phyloP scores from a whole-genome alignment of 2,329 filamentous ascomycete species.

The Cladosporium sp. region DNA sequence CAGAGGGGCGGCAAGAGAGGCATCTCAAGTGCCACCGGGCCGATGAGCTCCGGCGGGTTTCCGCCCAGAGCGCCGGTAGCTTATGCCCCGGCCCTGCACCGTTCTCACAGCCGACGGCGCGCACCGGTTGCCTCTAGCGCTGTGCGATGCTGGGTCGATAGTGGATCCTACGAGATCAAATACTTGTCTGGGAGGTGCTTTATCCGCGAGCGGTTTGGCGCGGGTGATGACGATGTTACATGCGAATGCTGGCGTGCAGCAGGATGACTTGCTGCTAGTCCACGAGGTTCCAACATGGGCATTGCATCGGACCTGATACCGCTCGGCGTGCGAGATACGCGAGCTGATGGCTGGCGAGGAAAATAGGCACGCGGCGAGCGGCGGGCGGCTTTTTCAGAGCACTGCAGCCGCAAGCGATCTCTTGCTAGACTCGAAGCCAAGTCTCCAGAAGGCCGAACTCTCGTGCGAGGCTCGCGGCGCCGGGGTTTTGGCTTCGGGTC shows the following conservation, averaged over 20 bases:
- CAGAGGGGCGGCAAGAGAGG: not conserved
- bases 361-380: not conserved
- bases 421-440: not conserved
- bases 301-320: not conserved
- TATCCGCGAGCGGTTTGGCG: not conserved
- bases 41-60: not conserved
- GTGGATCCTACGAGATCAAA: constrained; percentile 1
- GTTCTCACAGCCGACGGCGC: constrained; percentile 8
- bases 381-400: not conserved
- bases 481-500: not conserved
- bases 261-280: not conserved
- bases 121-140: not conserved
- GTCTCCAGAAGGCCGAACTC: not conserved
- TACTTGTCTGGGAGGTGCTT: not conserved
- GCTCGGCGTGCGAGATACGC: not conserved
- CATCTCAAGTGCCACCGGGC: constrained; percentile 4
- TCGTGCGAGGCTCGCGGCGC: not conserved
- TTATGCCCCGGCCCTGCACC: not conserved
- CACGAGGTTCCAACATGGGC: not conserved
- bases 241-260: not conserved
- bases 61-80: constrained; percentile 1
- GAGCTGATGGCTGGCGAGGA: not conserved
- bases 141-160: not conserved
- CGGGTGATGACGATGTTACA: not conserved
- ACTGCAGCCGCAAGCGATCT: not conserved